A percentile compares a stretch with the other conserved stretches of the same genome.
These are phyloP conservation scores for Flaveria sonorensis DNA, from an alignment of 129 eudicot genomes.

Conservation along the genomic window DNA sequence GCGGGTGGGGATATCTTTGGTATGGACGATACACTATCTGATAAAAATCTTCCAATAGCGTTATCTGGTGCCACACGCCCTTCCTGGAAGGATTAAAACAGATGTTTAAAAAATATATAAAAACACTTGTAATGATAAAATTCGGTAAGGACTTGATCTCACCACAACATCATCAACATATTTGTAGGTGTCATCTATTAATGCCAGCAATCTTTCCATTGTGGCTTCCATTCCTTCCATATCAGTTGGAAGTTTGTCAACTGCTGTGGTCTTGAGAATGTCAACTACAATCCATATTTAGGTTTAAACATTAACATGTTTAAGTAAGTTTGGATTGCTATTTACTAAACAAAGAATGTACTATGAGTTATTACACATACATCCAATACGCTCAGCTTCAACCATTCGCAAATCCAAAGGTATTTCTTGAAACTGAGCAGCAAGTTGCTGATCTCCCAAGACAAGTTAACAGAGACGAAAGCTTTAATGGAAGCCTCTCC, in stretches of 20 bases:
- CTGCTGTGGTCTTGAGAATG: slow-evolving; percentile 72
- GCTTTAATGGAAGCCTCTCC: slow-evolving; percentile 80
- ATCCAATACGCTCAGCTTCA: slow-evolving; percentile 94
- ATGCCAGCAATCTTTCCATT: slow-evolving; percentile 69
- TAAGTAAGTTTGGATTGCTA: neutral
- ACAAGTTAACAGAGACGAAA: slow-evolving; percentile 64
- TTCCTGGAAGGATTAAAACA: slow-evolving; percentile 48
- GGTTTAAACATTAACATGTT: slow-evolving; percentile 1
- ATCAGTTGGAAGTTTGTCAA: slow-evolving; percentile 85
- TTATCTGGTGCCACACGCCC: slow-evolving; percentile 77
- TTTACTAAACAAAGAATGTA: neutral
- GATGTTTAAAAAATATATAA: neutral
- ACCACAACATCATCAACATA: slow-evolving; percentile 97
- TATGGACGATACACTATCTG: slow-evolving; percentile 68
- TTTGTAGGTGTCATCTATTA: slow-evolving; percentile 83
- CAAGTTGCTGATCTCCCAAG: slow-evolving; percentile 90
- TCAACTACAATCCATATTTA: slow-evolving; percentile 54
- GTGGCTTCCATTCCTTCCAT: slow-evolving; percentile 96
- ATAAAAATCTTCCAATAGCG: slow-evolving; percentile 67
- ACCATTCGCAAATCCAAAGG: slow-evolving; percentile 81
- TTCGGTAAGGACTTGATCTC: slow-evolving; percentile 25
- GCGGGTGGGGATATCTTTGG: slow-evolving; percentile 69
- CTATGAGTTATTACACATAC: slow-evolving; percentile 43
- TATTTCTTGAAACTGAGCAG: slow-evolving; percentile 94
- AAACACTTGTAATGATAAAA: neutral